Base-by-base conservation (phyloP, 2,329 filamentous ascomycete genomes). In the Fusarium musae region DNA sequence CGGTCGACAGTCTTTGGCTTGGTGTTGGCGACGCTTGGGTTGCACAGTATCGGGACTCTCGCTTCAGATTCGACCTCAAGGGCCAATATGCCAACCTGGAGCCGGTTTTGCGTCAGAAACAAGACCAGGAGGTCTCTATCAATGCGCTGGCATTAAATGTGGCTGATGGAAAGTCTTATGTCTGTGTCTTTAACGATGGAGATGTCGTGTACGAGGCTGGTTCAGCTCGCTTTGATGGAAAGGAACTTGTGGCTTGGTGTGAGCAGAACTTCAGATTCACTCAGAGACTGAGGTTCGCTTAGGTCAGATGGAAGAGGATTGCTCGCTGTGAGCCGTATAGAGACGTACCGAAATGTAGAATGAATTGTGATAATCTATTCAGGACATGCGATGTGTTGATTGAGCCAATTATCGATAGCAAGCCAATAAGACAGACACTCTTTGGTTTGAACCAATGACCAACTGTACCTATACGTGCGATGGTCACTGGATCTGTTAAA, bases 21-120 rank as follows among this genome's bases (percentile, higher is more conserved):
- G 75, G 75, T 21, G 36, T 46, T n/a, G 50, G 52, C 6, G 63
- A 53, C 23, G 54, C 75, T n/a, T 77, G 74, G 60, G 74, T 77
- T 17, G 74, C 64, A 6, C 75, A 78, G 54, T 76, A 76, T n/a
- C 61, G 68, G 32, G 70, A 75, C 53, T 58, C 54, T 11, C 59
- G 34, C 40, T 72, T 70, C 37, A 59, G 59, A 11, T 69, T 74
- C 21, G 64, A 77, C 13, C 72, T 77, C 40, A 46, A 63, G 16
- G 74, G 66, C 2, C 63, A 61, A 26, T 77, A 78, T 30, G 21
- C 28, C 5, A 32, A 28, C 6, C 26, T 77, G 23, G 43, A 64
- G 30, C 16, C 30, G 37, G 28, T 26, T 9, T 13, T 77, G 8
- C 12, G 28, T 7, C 46, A 43, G 16, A 54, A 63, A 13, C 40